A percentile compares a stretch with the other conserved stretches of the same genome.
These are phyloP conservation scores for Suhomyces guaymorum DNA, from an alignment of 1,139 yeast species.

Conservation along the genomic window DNA sequence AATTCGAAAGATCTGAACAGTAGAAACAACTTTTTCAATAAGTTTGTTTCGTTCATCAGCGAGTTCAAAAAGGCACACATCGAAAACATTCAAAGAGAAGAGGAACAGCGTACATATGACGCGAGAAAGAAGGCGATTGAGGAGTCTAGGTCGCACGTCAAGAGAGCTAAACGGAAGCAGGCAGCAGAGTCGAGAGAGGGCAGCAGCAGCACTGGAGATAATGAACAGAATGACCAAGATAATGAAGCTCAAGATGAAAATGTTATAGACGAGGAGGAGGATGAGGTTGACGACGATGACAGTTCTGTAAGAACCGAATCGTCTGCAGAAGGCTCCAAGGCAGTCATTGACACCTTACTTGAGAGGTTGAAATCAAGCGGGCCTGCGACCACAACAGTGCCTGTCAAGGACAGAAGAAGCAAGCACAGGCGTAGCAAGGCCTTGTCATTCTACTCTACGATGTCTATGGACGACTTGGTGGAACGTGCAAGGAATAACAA, in stretches of 20 bases:
- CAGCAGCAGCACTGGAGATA: no score
- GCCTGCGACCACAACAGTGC: slow-evolving; percentile 21
- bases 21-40: slow-evolving; percentile 39
- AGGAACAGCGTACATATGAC: slow-evolving; percentile 44
- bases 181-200: no score
- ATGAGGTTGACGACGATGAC: slow-evolving; percentile 13
- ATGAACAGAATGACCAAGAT: no score
- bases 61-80: slow-evolving; percentile 49
- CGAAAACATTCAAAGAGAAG: slow-evolving; percentile 51
- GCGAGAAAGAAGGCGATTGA: slow-evolving; percentile 39
- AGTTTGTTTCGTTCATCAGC: slow-evolving; percentile 37
- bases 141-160: slow-evolving; percentile 26
- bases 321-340: slow-evolving; percentile 20
- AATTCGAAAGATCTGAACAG: slow-evolving; percentile 57
- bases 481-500: slow-evolving; percentile 10
- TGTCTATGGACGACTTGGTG: slow-evolving; percentile 28
- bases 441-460: slow-evolving; percentile 36
- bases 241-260: slow-evolving; percentile 11
- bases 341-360: slow-evolving; percentile 41
- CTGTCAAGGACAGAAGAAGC: slow-evolving; percentile 24
- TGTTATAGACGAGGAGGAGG: slow-evolving; percentile 12
- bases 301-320: slow-evolving; percentile 16
- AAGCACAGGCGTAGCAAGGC: slow-evolving; percentile 36
- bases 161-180: no score
- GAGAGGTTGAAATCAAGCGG: slow-evolving; percentile 40